Conservation (phyloP, 257 asterid species). For the Lantana camara region DNA sequence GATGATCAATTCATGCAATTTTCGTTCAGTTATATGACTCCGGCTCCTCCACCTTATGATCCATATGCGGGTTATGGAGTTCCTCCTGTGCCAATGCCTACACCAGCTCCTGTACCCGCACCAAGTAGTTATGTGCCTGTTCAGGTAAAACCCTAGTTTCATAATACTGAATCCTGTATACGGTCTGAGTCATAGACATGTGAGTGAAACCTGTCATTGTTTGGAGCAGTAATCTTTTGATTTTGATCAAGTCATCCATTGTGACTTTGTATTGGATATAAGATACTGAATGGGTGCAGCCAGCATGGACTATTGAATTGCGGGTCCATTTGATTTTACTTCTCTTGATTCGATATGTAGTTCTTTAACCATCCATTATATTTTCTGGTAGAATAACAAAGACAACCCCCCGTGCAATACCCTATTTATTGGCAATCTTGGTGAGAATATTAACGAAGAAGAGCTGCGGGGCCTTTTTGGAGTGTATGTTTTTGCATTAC, state of each 20-base stretch:
- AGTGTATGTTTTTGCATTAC: slow-evolving; percentile 48
- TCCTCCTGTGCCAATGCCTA: slow-evolving; percentile 82
- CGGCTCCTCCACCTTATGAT: slow-evolving; percentile 93
- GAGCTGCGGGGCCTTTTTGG: slow-evolving; percentile 86
- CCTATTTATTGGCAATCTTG: slow-evolving; percentile 96
- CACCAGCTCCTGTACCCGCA: slow-evolving; percentile 85
- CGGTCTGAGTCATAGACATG: too few species aligned
- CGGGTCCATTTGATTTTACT: too few species aligned
- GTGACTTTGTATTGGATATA: not conserved
- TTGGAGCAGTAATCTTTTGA: not conserved
- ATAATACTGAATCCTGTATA: too few species aligned
- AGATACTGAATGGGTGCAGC: too few species aligned
- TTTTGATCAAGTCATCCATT: not conserved
- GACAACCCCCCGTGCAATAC: slow-evolving; percentile 99
- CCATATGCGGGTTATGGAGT: slow-evolving; percentile 92
- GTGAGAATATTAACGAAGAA: slow-evolving; percentile 94
- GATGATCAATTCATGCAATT: slow-evolving; percentile 18
- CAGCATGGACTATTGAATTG: too few species aligned
- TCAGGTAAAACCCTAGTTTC: slow-evolving; percentile 54
- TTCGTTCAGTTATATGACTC: slow-evolving; percentile 78
- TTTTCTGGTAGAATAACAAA: slow-evolving; percentile 72
- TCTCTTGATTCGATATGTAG: not conserved
- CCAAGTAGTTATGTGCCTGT: slow-evolving; percentile 95
- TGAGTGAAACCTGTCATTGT: not conserved
- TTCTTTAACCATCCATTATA: slow-evolving; percentile 22